These are phyloP conservation scores for Aspergillus fumigatus DNA, from an alignment of 2,329 filamentous ascomycete species.

Conservation along the genomic window DNA sequence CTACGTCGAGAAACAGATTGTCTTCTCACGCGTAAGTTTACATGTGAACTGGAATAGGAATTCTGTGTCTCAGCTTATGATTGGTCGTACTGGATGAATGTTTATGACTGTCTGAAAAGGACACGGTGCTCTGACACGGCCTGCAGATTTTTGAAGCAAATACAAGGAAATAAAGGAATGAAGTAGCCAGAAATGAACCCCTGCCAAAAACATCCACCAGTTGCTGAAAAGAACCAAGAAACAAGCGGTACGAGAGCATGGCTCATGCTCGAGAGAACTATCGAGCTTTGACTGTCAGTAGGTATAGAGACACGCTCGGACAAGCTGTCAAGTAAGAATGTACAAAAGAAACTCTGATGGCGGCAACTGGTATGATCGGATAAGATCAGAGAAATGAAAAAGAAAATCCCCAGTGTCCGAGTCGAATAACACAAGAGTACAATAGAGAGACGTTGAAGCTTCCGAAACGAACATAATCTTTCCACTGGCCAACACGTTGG, in stretches of 20 bases:
- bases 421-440: background rate
- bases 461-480: background rate
- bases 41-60: too few species aligned
- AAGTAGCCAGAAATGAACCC: background rate
- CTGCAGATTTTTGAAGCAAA: background rate
- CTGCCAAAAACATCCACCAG: background rate
- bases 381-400: constrained; percentile 2
- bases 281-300: background rate
- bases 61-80: background rate
- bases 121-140: background rate
- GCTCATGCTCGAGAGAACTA: background rate
- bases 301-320: background rate
- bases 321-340: background rate
- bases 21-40: too few species aligned
- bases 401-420: background rate
- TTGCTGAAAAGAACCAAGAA: background rate
- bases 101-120: background rate
- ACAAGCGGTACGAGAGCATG: background rate
- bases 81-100: background rate
- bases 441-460: background rate
- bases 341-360: background rate
- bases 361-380: background rate
- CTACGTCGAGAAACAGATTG: too few species aligned
- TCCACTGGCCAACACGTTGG: background rate
- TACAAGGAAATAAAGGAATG: background rate